Conservation (phyloP, 345 rosid genomes). For the sweet orange (Citrus sinensis) region DVS_A1.0 CM039164.1:26467001-26467500, state of each 20-base stretch:
- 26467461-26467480: slow-evolving; percentile 35
- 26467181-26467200: slow-evolving; percentile 23
- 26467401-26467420: not conserved
- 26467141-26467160: no score
- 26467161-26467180: no score
- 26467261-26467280: slow-evolving; percentile 75
- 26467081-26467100: not conserved
- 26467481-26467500: slow-evolving; percentile 65
- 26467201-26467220: slow-evolving; percentile 97
- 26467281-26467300: slow-evolving; percentile 65
- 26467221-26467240: slow-evolving; percentile 63
- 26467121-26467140: not conserved
- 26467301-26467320: slow-evolving; percentile 42
- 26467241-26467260: slow-evolving; percentile 88
- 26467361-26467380: not conserved
- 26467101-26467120: not conserved
- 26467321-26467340: slow-evolving; percentile 47
- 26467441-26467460: slow-evolving; percentile 53
- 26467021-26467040: no score
- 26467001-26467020: not conserved
- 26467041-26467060: not conserved
- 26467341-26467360: slow-evolving; percentile 40
- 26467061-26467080: not conserved
- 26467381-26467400: not conserved
- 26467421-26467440: not conserved